Evolutionary conservation across 2,329 filamentous ascomycete genomes (phyloP), one percentile per base, ranked within the genome.

Genomic region (Leptographium lundbergii): DNA sequence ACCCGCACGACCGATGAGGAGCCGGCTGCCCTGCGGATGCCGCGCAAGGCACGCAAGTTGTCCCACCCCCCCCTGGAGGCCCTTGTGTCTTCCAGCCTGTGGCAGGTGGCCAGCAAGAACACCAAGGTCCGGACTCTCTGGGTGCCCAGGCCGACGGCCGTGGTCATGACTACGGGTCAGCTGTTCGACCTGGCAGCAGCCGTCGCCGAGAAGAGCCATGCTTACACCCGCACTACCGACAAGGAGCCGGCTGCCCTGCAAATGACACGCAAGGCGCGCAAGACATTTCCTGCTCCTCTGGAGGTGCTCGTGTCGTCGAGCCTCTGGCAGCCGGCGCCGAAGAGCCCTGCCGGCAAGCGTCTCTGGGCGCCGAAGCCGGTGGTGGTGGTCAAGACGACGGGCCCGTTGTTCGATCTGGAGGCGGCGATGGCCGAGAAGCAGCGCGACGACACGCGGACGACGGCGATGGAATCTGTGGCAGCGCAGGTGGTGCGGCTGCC

Each of bases 231-330:
- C 42, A 63, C 61, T 4, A 67, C 64, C 2, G 24, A 54, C 19
- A 47, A 53, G 32, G 61, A 64, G 32, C 64, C 63, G 5, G 65
- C 69, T 36, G 72, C 69, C 19, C 62, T 70, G 27, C 57, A 60
- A 34, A 69, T 71, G 64, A 57, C 57, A n/a, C 68, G 67, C 53
- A 68, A 66, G 57, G 61, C 66, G 22, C 69, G 69, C 10, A 56
- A 60, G 4, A 60, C 54, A 19, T 63, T 66, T 52, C 57, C 63
- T 54, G 63, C 65, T 60, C 63, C 68, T 34, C 60, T 70, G 45
- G 69, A 66, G 24, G 56, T 53, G 22, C 61, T 70, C 32, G 58
- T 60, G 6, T 32, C 55, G 1, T 22, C 36, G 5, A 17, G 52
- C 14, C 66, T 71, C 13, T 70, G 71, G 70, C 51, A 25, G 25